Percentiles rank a stretch among this genome's conserved stretches.
Conservation (phyloP, 2,329 filamentous ascomycete species). For the Leptographium radiaticola region DNA sequence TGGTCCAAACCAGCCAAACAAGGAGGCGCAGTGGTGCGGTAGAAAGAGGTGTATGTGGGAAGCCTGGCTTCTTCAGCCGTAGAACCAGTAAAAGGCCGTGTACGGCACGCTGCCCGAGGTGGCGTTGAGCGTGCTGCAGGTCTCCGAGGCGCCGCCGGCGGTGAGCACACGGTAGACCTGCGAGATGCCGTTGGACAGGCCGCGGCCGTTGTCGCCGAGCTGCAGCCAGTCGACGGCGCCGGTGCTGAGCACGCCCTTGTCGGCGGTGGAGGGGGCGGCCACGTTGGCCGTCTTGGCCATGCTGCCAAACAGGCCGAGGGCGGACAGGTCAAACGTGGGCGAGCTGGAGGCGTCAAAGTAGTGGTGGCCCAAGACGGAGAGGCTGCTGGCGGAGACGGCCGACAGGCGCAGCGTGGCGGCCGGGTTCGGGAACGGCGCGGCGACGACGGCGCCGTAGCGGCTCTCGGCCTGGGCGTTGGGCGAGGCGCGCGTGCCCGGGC, state of each 20-base stretch:
- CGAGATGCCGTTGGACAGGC: slow-evolving; percentile 21
- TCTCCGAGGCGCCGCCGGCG: slow-evolving; percentile 32
- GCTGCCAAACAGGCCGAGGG: slow-evolving; percentile 25
- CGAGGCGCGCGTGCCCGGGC: slow-evolving; percentile 13
- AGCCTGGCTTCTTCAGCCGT: slow-evolving; percentile 18
- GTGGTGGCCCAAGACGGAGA: slow-evolving; percentile 48
- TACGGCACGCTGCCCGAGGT: slow-evolving; percentile 40
- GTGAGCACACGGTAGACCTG: slow-evolving; percentile 42
- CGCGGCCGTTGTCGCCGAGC: slow-evolving; percentile 21
- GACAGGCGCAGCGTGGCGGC: slow-evolving; percentile 23
- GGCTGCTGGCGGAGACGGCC: slow-evolving; percentile 13
- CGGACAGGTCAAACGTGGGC: slow-evolving; percentile 47
- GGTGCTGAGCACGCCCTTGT: slow-evolving; percentile 31
- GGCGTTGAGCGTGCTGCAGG: slow-evolving; percentile 25
- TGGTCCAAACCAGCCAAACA: background rate
- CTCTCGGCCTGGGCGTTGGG: slow-evolving; percentile 17
- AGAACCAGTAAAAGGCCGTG: slow-evolving; percentile 47
- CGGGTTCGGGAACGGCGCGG: slow-evolving; percentile 30
- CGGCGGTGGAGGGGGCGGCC: slow-evolving; percentile 36
- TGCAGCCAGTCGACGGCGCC: slow-evolving; percentile 43
- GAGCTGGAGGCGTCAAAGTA: slow-evolving; percentile 43
- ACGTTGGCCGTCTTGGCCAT: slow-evolving; percentile 35
- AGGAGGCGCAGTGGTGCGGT: background rate
- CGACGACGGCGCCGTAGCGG: slow-evolving; percentile 27
- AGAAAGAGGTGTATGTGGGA: too few relatives aligned